Percentiles rank a stretch among this genome's conserved stretches.
phyloP scores from a whole-genome alignment of 2,329 filamentous ascomycete species.

The Fusarium brachygibbosum region DNA sequence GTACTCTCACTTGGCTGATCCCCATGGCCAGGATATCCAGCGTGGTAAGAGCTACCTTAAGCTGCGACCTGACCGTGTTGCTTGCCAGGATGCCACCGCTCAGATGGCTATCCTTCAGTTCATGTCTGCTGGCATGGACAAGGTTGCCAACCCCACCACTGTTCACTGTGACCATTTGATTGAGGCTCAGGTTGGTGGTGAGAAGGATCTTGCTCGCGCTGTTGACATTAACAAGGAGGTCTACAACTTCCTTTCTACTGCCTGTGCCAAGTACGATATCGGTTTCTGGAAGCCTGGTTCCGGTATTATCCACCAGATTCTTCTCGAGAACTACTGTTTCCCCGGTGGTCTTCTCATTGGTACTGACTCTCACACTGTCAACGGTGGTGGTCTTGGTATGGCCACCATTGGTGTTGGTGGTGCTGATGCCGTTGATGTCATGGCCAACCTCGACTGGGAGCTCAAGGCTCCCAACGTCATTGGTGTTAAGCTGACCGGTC shows the following conservation, averaged over 20 bases:
- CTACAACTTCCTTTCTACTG: conserved; percentile 94
- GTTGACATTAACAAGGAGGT: conserved; percentile 98
- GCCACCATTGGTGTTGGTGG: conserved; percentile 95
- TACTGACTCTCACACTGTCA: conserved; percentile 98
- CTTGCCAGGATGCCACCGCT: conserved; percentile 98
- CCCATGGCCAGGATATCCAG: conserved; percentile 95
- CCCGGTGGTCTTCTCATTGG: conserved; percentile 97
- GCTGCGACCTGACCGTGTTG: conserved; percentile 95
- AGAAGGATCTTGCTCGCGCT: conserved; percentile 92
- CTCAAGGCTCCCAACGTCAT: conserved; percentile 98
- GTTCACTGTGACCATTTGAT: conserved; percentile 99
- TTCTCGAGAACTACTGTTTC: conserved; percentile 99
- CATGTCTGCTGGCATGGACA: conserved; percentile 98
- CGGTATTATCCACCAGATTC: conserved; percentile 99
- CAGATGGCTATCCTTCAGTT: conserved; percentile 99
- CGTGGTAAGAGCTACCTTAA: conserved; percentile 96
- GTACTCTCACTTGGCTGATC: conserved; percentile 98
- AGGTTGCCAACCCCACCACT: conserved; percentile 92
- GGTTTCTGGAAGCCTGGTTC: conserved; percentile 99
- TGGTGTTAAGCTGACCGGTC: conserved; percentile 93
- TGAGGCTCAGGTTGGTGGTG: conserved; percentile 93
- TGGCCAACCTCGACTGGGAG: conserved; percentile 98
- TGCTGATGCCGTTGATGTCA: conserved; percentile 98
- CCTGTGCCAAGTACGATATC: conserved; percentile 99
- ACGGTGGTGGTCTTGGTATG: conserved; percentile 96